Evolutionary conservation across 805 yeast species (phyloP), one percentile per base, ranked within the genome.

Genomic region (Ogataea nitratoaversa): DNA sequence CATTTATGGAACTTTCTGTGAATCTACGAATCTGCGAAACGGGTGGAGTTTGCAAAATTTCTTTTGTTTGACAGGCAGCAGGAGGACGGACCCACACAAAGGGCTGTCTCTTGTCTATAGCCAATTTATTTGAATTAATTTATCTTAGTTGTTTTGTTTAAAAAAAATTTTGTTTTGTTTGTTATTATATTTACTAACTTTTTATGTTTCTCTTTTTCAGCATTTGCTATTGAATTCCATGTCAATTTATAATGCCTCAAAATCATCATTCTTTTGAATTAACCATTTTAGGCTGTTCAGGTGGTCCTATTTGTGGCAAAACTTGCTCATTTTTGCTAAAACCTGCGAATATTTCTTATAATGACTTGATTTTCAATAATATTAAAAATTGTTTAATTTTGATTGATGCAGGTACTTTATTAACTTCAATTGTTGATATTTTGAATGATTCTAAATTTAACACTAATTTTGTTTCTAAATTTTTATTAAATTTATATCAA

Each of bases 371-470:
- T 5, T 14, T 16, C 14, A 43, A 52, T 3, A 39, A 57, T 8
- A 37, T 54, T 3, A 18, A 30, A 12, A 61, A 67, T 30, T 62
- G 70, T 19, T 50, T 83, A 7, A 44, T 87, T 2, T 75, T 82
- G 34, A 60, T 89, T 9, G 97, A 89, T 55, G 95, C 87, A 1
- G 97, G 97, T 1, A 67, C 83, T 2, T 90, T 95, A 1, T 48
- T 84, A 16, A 64, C 78, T 2, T 73, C 73, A 32, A 57, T 88
- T 7, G 55, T 74, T 1, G 78, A 77, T 11, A 44, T 57, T 5
- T 22, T 60, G 2, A 20, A 39, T 13, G 42, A 47, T 35, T 34
- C 41, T n/a, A 24, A 19, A 28, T 14, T 38, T 22, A 23, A 36
- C 11, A 40, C 39, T 4, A 4, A 28, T 24, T 27, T 11, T 11